Conservation (phyloP, 345 rosid genomes). For the Crucihimalaya himalaica region DNA sequence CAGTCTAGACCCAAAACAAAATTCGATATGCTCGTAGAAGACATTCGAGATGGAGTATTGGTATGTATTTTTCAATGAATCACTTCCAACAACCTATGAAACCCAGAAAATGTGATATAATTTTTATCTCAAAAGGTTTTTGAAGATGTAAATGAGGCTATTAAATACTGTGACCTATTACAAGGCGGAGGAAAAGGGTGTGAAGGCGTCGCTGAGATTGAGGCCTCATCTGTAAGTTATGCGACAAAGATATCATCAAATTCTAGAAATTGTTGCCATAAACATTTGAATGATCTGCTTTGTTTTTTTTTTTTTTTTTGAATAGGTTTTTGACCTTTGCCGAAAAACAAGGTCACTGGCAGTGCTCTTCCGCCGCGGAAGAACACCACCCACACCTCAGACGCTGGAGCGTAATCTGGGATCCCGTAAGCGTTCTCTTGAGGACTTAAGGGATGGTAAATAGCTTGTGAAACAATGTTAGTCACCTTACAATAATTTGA, state of each 20-base stretch:
- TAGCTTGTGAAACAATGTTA: slow-evolving; percentile 18
- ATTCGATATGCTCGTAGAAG: slow-evolving; percentile 96
- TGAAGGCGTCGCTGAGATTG: slow-evolving; percentile 95
- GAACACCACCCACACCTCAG: slow-evolving; percentile 85
- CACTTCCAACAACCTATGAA: background rate
- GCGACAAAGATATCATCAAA: background rate
- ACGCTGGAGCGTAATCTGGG: slow-evolving; percentile 81
- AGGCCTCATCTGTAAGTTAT: slow-evolving; percentile 83
- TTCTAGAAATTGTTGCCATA: background rate
- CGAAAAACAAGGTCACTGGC: slow-evolving; percentile 79
- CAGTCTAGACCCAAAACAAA: slow-evolving; percentile 63
- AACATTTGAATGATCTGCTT: background rate
- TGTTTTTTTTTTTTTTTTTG: background rate
- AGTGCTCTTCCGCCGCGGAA: slow-evolving; percentile 80
- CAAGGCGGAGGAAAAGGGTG: slow-evolving; percentile 97
- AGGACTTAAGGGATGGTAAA: slow-evolving; percentile 58
- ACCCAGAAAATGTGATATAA: background rate
- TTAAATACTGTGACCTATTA: slow-evolving; percentile 77
- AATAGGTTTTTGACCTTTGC: slow-evolving; percentile 91
- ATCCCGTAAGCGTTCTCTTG: slow-evolving; percentile 89
- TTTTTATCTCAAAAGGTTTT: slow-evolving; percentile 58
- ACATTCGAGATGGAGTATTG: slow-evolving; percentile 83
- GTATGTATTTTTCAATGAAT: slow-evolving; percentile 48
- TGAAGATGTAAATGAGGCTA: slow-evolving; percentile 92
- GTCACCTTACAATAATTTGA: background rate